Evolutionary conservation across 2,329 filamentous ascomycete genomes (phyloP).

Genomic region (Penicillium fuscoglaucum): DNA sequence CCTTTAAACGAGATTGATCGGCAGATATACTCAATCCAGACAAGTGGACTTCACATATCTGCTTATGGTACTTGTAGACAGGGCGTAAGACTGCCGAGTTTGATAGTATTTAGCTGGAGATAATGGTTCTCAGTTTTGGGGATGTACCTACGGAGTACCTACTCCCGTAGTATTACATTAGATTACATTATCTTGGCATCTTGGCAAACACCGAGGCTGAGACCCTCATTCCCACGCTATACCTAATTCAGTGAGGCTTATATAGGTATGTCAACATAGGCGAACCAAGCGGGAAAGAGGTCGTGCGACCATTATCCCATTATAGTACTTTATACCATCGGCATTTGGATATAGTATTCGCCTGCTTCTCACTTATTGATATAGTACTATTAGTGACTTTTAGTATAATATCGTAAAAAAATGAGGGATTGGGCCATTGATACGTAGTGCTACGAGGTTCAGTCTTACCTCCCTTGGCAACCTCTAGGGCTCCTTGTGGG

Average conservation of each 20-base stretch:
- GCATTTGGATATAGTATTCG: not conserved
- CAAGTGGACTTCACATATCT: not conserved
- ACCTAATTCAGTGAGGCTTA: not conserved
- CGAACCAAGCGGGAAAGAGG: not conserved
- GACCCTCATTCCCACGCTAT: not conserved
- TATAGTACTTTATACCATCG: not conserved
- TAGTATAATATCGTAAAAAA: not conserved
- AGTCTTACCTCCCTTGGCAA: not conserved
- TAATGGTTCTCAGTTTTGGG: not conserved
- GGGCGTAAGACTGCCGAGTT: not conserved
- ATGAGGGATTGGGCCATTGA: not conserved
- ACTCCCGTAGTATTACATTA: not conserved
- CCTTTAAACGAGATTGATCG: not conserved
- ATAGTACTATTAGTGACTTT: not conserved
- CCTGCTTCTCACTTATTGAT: not conserved
- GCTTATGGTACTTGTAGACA: not conserved
- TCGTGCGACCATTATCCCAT: not conserved
- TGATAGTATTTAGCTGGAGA: not conserved
- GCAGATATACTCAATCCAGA: not conserved
- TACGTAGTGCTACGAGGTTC: not conserved
- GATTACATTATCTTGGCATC: not conserved
- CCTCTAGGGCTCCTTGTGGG: too few species aligned
- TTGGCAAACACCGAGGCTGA: too few species aligned
- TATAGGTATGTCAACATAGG: not conserved
- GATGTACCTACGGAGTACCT: not conserved